Conservation (phyloP, 176 grass and related monocot genomes). For the Phoenix dactylifera region DNA sequence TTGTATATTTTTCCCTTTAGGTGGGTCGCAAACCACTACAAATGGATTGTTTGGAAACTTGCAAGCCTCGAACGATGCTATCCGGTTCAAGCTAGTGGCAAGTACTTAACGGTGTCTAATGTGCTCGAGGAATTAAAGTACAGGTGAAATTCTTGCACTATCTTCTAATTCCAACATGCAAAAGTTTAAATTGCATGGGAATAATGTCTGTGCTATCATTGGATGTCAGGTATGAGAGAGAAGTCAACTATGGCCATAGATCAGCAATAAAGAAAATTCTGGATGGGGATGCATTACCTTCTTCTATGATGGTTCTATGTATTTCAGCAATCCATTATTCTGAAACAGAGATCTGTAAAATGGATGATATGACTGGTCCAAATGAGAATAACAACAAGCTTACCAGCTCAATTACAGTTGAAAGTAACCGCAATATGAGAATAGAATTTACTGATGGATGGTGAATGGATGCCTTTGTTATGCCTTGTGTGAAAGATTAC, state of each 20-base stretch:
- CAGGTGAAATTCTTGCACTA: slow-evolving; percentile 32
- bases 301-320: slow-evolving; percentile 87
- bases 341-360: slow-evolving; percentile 29
- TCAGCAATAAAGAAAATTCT: slow-evolving; percentile 84
- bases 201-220: slow-evolving; percentile 9
- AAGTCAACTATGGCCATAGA: slow-evolving; percentile 77
- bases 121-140: slow-evolving; percentile 90
- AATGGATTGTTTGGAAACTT: slow-evolving; percentile 86
- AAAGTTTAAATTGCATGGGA: slow-evolving; percentile 8
- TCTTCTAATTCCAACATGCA: neutral
- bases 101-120: slow-evolving; percentile 72
- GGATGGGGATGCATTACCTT: slow-evolving; percentile 85
- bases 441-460: slow-evolving; percentile 93
- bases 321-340: slow-evolving; percentile 67
- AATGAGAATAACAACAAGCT: slow-evolving; percentile 15
- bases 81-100: slow-evolving; percentile 42
- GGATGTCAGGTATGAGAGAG: slow-evolving; percentile 74
- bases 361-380: slow-evolving; percentile 20
- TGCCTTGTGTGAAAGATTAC: slow-evolving; percentile 6
- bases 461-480: slow-evolving; percentile 32
- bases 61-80: slow-evolving; percentile 75
- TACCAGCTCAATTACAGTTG: slow-evolving; percentile 22
- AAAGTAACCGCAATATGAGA: slow-evolving; percentile 27
- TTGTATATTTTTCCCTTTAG: slow-evolving; percentile 37
- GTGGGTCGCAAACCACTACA: slow-evolving; percentile 85